phyloP scores from a whole-genome alignment of 2,329 filamentous ascomycete genomes.

The Monosporascus cannonballus region DNA sequence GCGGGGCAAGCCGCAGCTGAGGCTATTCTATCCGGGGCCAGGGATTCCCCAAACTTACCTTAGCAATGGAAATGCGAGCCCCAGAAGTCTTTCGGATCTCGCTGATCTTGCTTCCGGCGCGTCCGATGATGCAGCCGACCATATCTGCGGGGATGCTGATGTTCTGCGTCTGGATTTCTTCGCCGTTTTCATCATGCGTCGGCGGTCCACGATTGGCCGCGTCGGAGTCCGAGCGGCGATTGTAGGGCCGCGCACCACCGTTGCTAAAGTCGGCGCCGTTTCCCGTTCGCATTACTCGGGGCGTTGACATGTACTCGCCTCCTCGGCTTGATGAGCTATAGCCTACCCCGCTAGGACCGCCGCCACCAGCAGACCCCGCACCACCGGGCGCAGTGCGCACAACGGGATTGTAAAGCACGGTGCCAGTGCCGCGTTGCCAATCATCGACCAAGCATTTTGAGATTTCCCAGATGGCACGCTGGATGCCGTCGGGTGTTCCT shows the following conservation, averaged over 20 bases:
- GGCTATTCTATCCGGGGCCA: not conserved
- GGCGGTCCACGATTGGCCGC: constrained; percentile 73
- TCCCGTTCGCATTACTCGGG: constrained; percentile 86
- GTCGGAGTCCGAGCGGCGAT: constrained; percentile 78
- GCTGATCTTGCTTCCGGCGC: constrained; percentile 92
- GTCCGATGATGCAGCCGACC: constrained; percentile 98
- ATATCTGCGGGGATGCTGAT: constrained; percentile 99
- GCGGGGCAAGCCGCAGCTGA: not conserved
- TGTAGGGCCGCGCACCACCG: constrained; percentile 60
- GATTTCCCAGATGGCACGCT: constrained; percentile 97
- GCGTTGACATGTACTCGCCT: constrained; percentile 49
- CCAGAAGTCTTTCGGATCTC: constrained; percentile 97
- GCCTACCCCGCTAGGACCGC: constrained; percentile 32
- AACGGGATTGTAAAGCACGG: constrained; percentile 93
- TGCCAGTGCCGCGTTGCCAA: constrained; percentile 94
- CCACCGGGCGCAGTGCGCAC: constrained; percentile 73
- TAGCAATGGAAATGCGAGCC: constrained; percentile 95
- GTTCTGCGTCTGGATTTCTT: constrained; percentile 97
- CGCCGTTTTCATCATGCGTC: constrained; percentile 89
- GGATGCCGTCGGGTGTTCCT: constrained; percentile 88
- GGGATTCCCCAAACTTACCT: constrained; percentile 42
- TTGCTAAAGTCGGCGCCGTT: constrained; percentile 98
- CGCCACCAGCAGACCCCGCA: constrained; percentile 32
- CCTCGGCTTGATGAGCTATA: constrained; percentile 36
- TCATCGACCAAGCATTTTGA: constrained; percentile 98